phyloP scores from a whole-genome alignment of 768 basidiomycete genomes.

The Tylopilus subfusipes region DNA sequence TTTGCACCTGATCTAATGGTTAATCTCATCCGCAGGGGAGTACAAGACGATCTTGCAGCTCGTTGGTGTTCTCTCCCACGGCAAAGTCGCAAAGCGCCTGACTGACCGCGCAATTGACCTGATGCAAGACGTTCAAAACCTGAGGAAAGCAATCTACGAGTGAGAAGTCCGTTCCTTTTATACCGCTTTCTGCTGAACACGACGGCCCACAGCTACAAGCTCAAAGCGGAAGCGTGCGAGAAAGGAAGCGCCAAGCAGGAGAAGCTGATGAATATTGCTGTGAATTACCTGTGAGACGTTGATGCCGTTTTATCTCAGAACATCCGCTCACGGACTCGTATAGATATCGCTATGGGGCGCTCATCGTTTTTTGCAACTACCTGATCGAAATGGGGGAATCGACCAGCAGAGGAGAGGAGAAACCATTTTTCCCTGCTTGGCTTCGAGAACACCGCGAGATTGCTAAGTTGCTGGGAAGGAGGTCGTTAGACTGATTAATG shows the following conservation, averaged over 20 bases:
- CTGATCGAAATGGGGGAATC: conserved; percentile 65
- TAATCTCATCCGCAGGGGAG: conserved; percentile 58
- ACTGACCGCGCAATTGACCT: conserved; percentile 86
- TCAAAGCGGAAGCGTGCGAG: conserved; percentile 81
- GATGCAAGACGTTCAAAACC: conserved; percentile 96
- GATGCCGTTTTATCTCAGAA: conserved; percentile 4
- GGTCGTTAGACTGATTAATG: conserved; percentile 59
- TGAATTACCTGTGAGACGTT: conserved; percentile 77
- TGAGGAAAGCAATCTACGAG: conserved; percentile 94
- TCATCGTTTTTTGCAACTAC: conserved; percentile 95
- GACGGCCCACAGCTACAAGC: conserved; percentile 65
- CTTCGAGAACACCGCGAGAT: conserved; percentile 82
- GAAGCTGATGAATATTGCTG: conserved; percentile 69
- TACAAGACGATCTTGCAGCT: conserved; percentile 97
- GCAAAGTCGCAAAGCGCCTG: conserved; percentile 88
- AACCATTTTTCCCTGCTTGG: conserved; percentile 81
- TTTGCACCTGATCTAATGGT: background rate
- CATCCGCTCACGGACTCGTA: conserved; percentile 5
- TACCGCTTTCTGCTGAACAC: conserved; percentile 1
- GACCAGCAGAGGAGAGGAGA: conserved; percentile 34
- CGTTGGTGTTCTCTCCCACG: conserved; percentile 86
- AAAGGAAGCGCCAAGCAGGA: conserved; percentile 74
- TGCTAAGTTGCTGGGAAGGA: conserved; percentile 61
- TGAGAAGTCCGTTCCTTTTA: conserved; percentile 38
- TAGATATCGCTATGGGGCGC: conserved; percentile 83